Evolutionary conservation across 805 yeast species (phyloP).

Genomic region (Scheffersomyces ergatensis): DNA sequence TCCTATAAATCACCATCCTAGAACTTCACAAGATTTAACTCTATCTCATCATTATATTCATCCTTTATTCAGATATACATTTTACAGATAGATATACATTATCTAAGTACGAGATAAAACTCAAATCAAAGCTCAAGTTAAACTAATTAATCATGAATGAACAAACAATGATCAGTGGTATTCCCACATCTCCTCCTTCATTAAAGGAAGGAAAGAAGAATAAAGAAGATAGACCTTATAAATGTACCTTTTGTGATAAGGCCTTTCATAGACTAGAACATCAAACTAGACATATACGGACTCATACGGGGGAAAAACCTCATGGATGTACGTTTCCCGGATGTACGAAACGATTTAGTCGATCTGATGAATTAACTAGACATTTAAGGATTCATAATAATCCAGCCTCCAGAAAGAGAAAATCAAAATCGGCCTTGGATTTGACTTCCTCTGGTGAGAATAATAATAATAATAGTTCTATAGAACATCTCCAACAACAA

Average conservation of each 20-base stretch:
- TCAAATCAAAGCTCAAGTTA: too few species aligned
- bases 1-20: too few species aligned
- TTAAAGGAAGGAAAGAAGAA: conserved; percentile 12
- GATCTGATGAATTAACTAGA: conserved; percentile 83
- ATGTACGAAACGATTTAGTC: conserved; percentile 76
- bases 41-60: too few species aligned
- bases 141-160: too few species aligned
- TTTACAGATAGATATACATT: too few species aligned
- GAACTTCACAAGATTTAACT: too few species aligned
- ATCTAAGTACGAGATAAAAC: too few species aligned
- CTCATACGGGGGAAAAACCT: conserved; percentile 93
- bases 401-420: conserved; percentile 45
- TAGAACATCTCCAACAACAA: conserved; percentile 1
- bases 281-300: conserved; percentile 86
- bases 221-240: conserved; percentile 62
- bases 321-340: conserved; percentile 81
- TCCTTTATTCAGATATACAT: too few species aligned
- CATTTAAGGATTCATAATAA: conserved; percentile 79
- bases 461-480: neutral
- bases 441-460: neutral
- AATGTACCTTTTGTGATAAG: conserved; percentile 80
- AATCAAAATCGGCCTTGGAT: conserved; percentile 17
- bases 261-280: conserved; percentile 88
- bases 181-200: too few species aligned
- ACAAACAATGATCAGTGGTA: too few species aligned